phyloP scores from a whole-genome alignment of 1,139 yeast species.

The Kodamaea anthophila region DNA sequence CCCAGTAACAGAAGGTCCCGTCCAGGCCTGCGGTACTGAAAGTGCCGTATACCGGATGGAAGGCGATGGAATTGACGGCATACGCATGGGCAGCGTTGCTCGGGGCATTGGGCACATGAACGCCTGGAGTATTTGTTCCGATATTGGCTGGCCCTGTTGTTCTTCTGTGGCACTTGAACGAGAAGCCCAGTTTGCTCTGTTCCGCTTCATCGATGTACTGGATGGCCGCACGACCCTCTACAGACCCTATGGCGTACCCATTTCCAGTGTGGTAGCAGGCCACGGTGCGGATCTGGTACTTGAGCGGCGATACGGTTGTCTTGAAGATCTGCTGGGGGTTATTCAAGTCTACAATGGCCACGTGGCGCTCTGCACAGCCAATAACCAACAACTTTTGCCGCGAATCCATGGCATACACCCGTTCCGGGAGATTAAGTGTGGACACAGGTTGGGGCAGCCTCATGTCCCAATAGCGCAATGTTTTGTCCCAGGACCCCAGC shows the following conservation, averaged over 20 bases:
- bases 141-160: conserved; percentile 17
- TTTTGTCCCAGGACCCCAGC: conserved; percentile 95
- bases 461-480: conserved; percentile 89
- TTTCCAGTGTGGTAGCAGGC: conserved; percentile 85
- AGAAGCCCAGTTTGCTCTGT: conserved; percentile 68
- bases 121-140: conserved; percentile 19
- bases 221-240: conserved; percentile 97
- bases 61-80: conserved; percentile 72
- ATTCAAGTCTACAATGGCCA: conserved; percentile 68
- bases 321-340: conserved; percentile 84
- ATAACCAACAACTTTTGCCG: conserved; percentile 78
- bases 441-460: conserved; percentile 82
- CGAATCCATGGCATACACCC: conserved; percentile 87
- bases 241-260: conserved; percentile 88
- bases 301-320: conserved; percentile 70
- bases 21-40: conserved; percentile 94
- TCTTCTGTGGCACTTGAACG: conserved; percentile 91
- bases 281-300: conserved; percentile 82
- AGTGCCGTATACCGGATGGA: conserved; percentile 89
- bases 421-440: conserved; percentile 77
- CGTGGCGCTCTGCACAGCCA: conserved; percentile 87
- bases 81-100: conserved; percentile 51
- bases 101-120: conserved; percentile 22
- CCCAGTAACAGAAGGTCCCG: conserved; percentile 95
- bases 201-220: conserved; percentile 84